Base-by-base conservation (phyloP, 2,329 filamentous ascomycete genomes). In the Pseudogymnoascus sp. region DNA sequence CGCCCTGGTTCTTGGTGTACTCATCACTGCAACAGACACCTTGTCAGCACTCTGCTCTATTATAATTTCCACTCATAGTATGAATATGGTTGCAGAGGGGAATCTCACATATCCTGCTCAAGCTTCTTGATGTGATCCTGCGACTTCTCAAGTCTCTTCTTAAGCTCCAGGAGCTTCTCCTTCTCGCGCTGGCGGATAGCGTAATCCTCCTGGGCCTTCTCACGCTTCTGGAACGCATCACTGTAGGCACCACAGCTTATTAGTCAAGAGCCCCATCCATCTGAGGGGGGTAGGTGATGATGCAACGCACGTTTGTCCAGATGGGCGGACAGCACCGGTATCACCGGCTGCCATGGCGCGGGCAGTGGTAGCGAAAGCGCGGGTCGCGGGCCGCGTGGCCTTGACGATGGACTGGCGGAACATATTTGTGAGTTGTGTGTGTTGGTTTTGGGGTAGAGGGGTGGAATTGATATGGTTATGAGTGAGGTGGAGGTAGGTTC, bases 221-320 rank as follows among this genome's bases (percentile, higher is more conserved):
- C 95, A 71, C 95, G 91, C 79, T 88, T 89, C 79, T 88, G 91
- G 85, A 97, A 99, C 64, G 91, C 86, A 75, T 99, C 93, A 71
- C 93, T 96, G 69, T 70, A 45, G 36, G 36, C 21, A 6, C 31
- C 42, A 3, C 7, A n/a, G 29, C 62, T 26, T 26, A 16, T 37
- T 39, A 36, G 36, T 18, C 39, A 26, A 21, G 8, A 31, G 26
- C 18, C 26, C 4, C 23, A 29, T 21, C 12, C 6, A 12, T 47
- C 23, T 26, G n/a, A 10, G 29, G 29, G 29, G 29, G 29, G 8
- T 31, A 12, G 31, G n/a, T 37, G 59, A 62, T 29, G 40, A 62
- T 29, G 40, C 47, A 57, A 57, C 47, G 26, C 26, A 57, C 47
- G 47, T 34, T 54, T 67, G 65, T 26, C 29, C 60, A 42, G 70